phyloP scores from a whole-genome alignment of 2,329 filamentous ascomycete genomes.

The Alternaria sp. region DNA sequence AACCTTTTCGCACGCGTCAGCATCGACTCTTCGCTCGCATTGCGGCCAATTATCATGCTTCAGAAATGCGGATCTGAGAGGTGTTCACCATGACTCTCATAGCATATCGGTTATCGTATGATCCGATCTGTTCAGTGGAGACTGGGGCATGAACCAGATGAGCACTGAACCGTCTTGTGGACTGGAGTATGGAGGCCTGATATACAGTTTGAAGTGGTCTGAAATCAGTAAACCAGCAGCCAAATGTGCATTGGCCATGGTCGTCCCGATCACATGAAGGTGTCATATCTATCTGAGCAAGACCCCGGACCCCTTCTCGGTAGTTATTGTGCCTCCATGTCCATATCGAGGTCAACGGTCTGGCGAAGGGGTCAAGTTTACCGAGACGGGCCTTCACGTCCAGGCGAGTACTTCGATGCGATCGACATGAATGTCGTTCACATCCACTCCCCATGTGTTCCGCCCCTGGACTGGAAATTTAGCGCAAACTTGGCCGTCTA shows the following conservation, averaged over 20 bases:
- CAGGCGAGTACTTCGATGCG: neutral
- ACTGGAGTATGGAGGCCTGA: neutral
- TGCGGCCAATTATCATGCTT: neutral
- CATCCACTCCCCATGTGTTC: neutral
- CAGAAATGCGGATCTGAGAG: neutral
- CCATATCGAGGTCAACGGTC: neutral
- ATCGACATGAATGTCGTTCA: neutral
- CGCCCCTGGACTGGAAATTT: constrained; percentile 1
- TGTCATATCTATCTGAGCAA: neutral
- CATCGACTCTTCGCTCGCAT: neutral
- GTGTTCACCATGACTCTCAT: neutral
- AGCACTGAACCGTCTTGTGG: neutral
- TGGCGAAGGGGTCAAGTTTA: neutral
- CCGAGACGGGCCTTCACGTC: neutral
- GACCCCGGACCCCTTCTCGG: neutral
- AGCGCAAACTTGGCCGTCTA: constrained; percentile 1
- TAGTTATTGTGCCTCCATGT: neutral
- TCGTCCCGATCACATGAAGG: neutral
- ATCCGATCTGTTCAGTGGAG: neutral
- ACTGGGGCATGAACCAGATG: neutral
- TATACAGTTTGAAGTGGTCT: neutral
- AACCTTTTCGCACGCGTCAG: constrained; percentile 1
- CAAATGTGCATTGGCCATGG: neutral
- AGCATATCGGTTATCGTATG: neutral
- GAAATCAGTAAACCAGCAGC: neutral